Conservation (phyloP, 2,329 filamentous ascomycete genomes). For the Trichoderma sp. region DNA sequence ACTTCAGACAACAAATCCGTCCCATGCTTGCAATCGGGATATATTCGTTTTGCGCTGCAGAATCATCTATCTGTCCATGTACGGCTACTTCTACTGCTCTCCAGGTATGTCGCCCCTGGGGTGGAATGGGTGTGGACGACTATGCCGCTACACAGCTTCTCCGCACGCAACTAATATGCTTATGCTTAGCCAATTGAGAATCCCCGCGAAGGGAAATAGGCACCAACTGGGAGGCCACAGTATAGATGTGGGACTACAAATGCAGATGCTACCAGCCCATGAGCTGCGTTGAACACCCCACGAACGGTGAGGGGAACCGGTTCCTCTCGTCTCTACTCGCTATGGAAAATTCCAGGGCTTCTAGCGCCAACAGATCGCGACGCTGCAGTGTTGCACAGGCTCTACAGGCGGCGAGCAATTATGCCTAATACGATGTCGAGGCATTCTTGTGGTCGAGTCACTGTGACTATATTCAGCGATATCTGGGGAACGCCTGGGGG, state of each 20-base stretch:
- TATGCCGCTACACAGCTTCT: not conserved
- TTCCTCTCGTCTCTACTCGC: not conserved
- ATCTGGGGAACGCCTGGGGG: not conserved
- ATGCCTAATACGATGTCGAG: not conserved
- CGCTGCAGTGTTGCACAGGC: not conserved
- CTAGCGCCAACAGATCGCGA: conserved; percentile 20
- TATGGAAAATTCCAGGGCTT: conserved; percentile 27
- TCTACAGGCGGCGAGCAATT: not conserved
- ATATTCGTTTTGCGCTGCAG: not conserved
- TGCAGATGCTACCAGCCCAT: not conserved
- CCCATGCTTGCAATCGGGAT: not conserved
- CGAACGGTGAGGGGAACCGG: conserved; percentile 1
- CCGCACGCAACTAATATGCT: conserved; percentile 16
- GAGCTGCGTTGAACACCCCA: conserved; percentile 13
- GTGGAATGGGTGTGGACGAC: not conserved
- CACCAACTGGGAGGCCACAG: conserved; percentile 17
- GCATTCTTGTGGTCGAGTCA: not conserved
- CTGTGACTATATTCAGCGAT: not conserved
- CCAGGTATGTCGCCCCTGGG: not conserved
- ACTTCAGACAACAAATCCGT: not conserved
- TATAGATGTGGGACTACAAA: not conserved
- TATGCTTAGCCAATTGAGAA: conserved; percentile 9
- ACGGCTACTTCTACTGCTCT: not conserved
- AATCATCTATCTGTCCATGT: not conserved
- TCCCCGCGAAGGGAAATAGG: conserved; percentile 16